These are phyloP conservation scores for Solanum chiquidenum DNA, from an alignment of 257 asterid species.

Conservation along the genomic window DNA sequence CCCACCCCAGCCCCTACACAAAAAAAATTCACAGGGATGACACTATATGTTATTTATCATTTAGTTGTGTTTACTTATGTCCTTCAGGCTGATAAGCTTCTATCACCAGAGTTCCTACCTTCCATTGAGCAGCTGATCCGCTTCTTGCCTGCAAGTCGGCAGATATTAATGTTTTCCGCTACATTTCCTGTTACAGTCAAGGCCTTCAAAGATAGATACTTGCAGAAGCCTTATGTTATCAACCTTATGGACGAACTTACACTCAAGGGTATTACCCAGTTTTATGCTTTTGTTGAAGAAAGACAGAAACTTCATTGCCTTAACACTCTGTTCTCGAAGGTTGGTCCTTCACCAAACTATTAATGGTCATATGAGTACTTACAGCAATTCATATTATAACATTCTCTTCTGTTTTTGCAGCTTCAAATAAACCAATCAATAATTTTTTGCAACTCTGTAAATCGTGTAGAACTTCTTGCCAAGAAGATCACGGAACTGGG, in stretches of 20 bases:
- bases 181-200: constrained; percentile 84
- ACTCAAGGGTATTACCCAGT: constrained; percentile 83
- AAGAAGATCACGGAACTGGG: constrained; percentile 92
- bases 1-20: background rate
- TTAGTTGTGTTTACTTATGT: constrained; percentile 2
- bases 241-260: constrained; percentile 95
- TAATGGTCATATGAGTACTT: background rate
- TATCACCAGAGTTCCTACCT: constrained; percentile 89
- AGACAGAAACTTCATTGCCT: constrained; percentile 91
- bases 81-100: constrained; percentile 87
- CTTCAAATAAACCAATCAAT: constrained; percentile 93
- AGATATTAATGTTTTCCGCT: constrained; percentile 86
- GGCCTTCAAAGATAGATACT: constrained; percentile 71
- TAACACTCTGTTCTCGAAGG: constrained; percentile 81
- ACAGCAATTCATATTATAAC: background rate
- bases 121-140: constrained; percentile 70
- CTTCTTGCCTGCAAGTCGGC: constrained; percentile 61
- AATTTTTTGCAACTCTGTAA: constrained; percentile 88
- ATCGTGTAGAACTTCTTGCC: constrained; percentile 89
- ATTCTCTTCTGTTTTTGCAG: constrained; percentile 26
- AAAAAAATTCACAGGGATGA: background rate
- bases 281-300: constrained; percentile 88
- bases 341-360: background rate
- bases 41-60: background rate
- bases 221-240: constrained; percentile 61